These are phyloP conservation scores for Euptelea pleiosperma DNA, from an alignment of 164 flowering plant genomes.

Conservation along the genomic window DNA sequence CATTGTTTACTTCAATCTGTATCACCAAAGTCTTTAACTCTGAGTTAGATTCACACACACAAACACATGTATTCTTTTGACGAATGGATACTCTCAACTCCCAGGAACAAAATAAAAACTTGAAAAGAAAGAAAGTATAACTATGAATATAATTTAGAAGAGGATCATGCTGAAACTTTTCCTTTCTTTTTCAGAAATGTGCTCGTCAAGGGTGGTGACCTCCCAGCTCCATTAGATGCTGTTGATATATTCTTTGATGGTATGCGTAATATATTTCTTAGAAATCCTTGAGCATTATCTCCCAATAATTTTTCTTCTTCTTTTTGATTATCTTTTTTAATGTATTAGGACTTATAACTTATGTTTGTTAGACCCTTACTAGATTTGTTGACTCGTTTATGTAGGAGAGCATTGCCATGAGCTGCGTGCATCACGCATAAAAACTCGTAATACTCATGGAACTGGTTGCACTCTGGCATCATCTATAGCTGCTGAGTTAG, in stretches of 20 bases:
- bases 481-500: slow-evolving; percentile 91
- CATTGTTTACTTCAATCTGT: too few relatives aligned
- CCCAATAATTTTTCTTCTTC: background rate
- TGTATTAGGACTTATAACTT: background rate
- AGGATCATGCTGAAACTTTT: background rate
- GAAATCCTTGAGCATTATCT: background rate
- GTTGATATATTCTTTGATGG: slow-evolving; percentile 91
- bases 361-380: slow-evolving; percentile 1
- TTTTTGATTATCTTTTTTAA: background rate
- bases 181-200: slow-evolving; percentile 54
- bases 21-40: too few relatives aligned
- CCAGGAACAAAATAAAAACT: background rate
- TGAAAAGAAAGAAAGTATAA: background rate
- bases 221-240: slow-evolving; percentile 74
- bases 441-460: slow-evolving; percentile 86
- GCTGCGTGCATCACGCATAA: slow-evolving; percentile 63
- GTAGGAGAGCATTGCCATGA: slow-evolving; percentile 64
- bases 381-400: slow-evolving; percentile 8
- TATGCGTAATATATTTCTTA: slow-evolving; percentile 23
- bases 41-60: too few relatives aligned
- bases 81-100: too few relatives aligned
- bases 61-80: too few relatives aligned
- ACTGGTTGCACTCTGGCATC: slow-evolving; percentile 98
- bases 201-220: slow-evolving; percentile 95
- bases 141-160: background rate